Evolutionary conservation across 1,139 yeast genomes (phyloP), one percentile per base, ranked within the genome.

Genomic region (Lodderomyces jiufengensis): DNA sequence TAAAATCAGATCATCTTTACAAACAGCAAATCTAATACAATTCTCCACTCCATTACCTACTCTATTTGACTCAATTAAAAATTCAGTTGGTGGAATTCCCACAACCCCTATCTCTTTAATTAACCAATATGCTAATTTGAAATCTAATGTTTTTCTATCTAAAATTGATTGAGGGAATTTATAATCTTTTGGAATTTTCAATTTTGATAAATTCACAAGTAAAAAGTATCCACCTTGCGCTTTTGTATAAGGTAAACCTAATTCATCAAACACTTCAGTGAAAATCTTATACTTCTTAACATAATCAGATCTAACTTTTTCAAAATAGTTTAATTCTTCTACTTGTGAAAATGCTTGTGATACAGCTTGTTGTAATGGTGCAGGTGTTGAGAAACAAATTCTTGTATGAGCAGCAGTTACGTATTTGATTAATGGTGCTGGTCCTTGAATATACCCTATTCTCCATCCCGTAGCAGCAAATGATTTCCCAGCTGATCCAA

Each of bases 381-480:
- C 80, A 34, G 96, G 95, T 2, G 88, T 78, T 7, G 92, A 73
- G 61, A 87, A 87, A 54, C 95, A 84, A 48, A 90, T 87, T 61
- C 98, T 77, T 2, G 96, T 87, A 59, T 92, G 96, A 1, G 97
- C 98, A 24, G 86, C 79, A 8, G 88, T 74, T 3, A 82, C 95
- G 55, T 84, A 86, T 47, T 82, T 79, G 51, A 92, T 72, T 48
- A 90, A 68, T 18, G 82, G 83, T n/a, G 85, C 73, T 36, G 85
- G 83, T 5, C 97, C 97, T 45, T 90, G 82, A 27, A 90, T 74
- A 92, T 95, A 92, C 36, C 98, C 98, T 37, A 92, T 77, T 67
- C 98, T 80, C 97, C 97, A 92, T 38, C 98, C 98, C 18, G 98
- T 92, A 28, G 96, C 96, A 18, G 96, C 95, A 66, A 92, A 92